phyloP scores from a whole-genome alignment of 805 yeast species.

The Naumovozyma baii region DNA sequence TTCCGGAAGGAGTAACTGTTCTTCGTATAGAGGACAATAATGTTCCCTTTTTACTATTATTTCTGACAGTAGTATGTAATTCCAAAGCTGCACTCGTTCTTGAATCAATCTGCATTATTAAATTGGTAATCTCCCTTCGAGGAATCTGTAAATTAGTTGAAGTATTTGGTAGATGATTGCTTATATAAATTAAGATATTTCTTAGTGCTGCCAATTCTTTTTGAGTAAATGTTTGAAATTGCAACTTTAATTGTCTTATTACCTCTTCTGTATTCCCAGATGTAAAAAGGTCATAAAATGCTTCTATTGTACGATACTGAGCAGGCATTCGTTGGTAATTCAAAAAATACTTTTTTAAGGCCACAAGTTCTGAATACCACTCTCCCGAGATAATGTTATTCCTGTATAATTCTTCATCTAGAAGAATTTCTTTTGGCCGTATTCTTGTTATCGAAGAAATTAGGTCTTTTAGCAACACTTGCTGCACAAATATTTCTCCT shows the following conservation, averaged over 20 bases:
- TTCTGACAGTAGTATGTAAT: constrained; percentile 48
- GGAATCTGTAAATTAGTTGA: constrained; percentile 61
- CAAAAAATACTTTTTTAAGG: constrained; percentile 48
- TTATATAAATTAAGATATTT: constrained; percentile 56
- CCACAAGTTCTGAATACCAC: constrained; percentile 51
- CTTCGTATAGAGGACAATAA: constrained; percentile 57
- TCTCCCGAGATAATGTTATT: constrained; percentile 36
- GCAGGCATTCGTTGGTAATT: constrained; percentile 41
- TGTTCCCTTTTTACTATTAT: constrained; percentile 54
- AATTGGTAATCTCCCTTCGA: constrained; percentile 39
- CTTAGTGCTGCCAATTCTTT: constrained; percentile 54
- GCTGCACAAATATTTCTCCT: constrained; percentile 67
- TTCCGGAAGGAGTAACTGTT: constrained; percentile 75
- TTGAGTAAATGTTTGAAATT: constrained; percentile 26
- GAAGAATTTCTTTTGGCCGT: constrained; percentile 68
- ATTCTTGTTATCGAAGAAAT: constrained; percentile 68
- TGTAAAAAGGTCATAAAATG: constrained; percentile 34
- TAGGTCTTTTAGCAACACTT: constrained; percentile 48
- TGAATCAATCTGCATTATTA: constrained; percentile 68
- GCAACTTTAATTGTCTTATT: constrained; percentile 20
- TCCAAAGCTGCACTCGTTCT: constrained; percentile 72
- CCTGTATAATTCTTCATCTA: constrained; percentile 39
- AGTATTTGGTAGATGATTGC: constrained; percentile 62
- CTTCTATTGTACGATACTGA: constrained; percentile 31
- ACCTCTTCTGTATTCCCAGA: constrained; percentile 13